Percentiles rank a stretch among this genome's conserved stretches.
These are phyloP conservation scores for Jatropha curcas DNA, from an alignment of 345 rosid species.

Conservation along the genomic window DNA sequence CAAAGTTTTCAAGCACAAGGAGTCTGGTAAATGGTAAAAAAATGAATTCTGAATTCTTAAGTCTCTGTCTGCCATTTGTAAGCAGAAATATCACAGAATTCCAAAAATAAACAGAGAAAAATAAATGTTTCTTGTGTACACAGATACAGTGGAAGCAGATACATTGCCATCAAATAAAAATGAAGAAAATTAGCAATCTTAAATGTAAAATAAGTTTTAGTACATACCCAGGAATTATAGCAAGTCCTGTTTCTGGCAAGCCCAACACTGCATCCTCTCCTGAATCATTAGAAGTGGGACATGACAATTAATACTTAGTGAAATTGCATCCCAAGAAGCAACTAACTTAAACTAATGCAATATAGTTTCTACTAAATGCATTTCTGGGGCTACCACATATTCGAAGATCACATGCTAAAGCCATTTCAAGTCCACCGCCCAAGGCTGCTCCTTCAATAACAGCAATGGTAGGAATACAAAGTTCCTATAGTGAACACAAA, in stretches of 20 bases:
- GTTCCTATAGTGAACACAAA: conserved; percentile 41
- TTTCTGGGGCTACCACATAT: conserved; percentile 60
- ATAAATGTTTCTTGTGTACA: not conserved
- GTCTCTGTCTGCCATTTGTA: not conserved
- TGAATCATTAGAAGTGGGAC: conserved; percentile 25
- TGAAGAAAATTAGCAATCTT: not conserved
- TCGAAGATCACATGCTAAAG: conserved; percentile 88
- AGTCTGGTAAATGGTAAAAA: not conserved
- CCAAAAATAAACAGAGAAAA: not conserved
- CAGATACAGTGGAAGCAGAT: not conserved
- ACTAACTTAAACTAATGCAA: conserved; percentile 7
- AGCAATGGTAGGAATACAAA: conserved; percentile 75
- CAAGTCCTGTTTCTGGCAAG: conserved; percentile 97
- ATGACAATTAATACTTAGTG: conserved; percentile 2
- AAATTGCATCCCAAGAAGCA: not conserved
- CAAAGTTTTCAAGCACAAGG: not conserved
- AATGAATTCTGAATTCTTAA: not conserved
- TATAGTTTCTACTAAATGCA: not conserved
- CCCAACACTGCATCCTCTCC: conserved; percentile 80
- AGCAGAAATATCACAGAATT: not conserved
- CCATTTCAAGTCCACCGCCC: conserved; percentile 99
- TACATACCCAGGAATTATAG: conserved; percentile 84
- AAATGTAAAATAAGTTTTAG: not conserved
- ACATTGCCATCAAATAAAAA: conserved; percentile 5
- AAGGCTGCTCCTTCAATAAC: conserved; percentile 88